phyloP scores from a whole-genome alignment of 2,329 filamentous ascomycete species.

The Epichloe uncinata region DNA sequence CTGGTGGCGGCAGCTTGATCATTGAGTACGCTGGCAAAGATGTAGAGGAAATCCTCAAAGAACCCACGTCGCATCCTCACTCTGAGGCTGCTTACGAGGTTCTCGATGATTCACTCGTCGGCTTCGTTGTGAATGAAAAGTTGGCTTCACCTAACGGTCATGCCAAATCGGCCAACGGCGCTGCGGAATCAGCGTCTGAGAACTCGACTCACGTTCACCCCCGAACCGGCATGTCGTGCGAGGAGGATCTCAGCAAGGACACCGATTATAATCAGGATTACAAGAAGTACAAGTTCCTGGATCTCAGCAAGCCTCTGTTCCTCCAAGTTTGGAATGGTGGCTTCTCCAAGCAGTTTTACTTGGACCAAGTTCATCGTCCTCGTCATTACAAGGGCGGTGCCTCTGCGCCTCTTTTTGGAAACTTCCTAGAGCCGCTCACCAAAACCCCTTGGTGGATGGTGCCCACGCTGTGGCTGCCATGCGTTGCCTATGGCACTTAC shows the following conservation, averaged over 20 bases:
- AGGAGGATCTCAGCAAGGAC: slow-evolving; percentile 73
- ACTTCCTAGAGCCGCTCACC: slow-evolving; percentile 94
- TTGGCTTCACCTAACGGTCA: slow-evolving; percentile 19
- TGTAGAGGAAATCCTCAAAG: slow-evolving; percentile 67
- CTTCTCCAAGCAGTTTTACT: slow-evolving; percentile 91
- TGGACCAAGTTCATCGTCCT: slow-evolving; percentile 90
- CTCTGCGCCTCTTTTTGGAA: slow-evolving; percentile 89
- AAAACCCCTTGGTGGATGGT: slow-evolving; percentile 92
- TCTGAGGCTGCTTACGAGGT: slow-evolving; percentile 94
- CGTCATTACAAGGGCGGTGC: slow-evolving; percentile 89
- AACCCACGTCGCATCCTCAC: slow-evolving; percentile 71
- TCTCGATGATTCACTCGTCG: slow-evolving; percentile 73
- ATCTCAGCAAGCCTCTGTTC: slow-evolving; percentile 72
- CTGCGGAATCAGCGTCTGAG: slow-evolving; percentile 12
- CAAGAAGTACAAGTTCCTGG: slow-evolving; percentile 85
- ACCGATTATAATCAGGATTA: slow-evolving; percentile 68
- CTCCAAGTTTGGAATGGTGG: slow-evolving; percentile 78
- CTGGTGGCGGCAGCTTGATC: slow-evolving; percentile 78
- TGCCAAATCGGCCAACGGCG: slow-evolving; percentile 17
- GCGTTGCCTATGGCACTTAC: slow-evolving; percentile 57
- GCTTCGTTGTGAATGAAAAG: slow-evolving; percentile 57
- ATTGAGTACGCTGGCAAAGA: slow-evolving; percentile 86
- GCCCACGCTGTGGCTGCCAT: slow-evolving; percentile 74
- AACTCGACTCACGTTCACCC: slow-evolving; percentile 31
- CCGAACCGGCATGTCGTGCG: slow-evolving; percentile 78